A percentile compares a stretch with the other conserved stretches of the same genome.
phyloP scores from a whole-genome alignment of 1,284 basidiomycete species.

The Termitomyces sp. region DNA sequence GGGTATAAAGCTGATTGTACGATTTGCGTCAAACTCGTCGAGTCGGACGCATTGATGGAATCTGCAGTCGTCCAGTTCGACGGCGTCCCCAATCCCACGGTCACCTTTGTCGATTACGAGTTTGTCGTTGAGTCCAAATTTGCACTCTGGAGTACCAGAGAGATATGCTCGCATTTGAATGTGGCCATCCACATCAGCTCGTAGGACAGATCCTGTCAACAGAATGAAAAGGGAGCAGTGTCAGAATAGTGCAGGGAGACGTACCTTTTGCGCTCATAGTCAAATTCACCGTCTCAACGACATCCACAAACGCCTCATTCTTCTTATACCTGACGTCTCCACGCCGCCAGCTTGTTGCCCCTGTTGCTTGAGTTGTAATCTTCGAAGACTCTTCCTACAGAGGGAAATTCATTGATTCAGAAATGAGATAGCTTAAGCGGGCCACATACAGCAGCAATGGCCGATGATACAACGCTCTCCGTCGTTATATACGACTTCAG shows the following conservation, averaged over 20 bases:
- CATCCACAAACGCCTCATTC: conserved; percentile 68
- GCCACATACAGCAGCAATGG: conserved; percentile 67
- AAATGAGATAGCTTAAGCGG: not conserved
- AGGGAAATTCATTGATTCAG: not conserved
- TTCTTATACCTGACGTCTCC: conserved; percentile 94
- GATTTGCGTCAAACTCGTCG: conserved; percentile 88
- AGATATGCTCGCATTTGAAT: conserved; percentile 98
- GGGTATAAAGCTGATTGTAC: conserved; percentile 95
- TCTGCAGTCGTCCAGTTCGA: conserved; percentile 95
- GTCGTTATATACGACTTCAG: conserved; percentile 98
- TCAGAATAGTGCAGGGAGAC: conserved; percentile 14
- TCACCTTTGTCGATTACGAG: conserved; percentile 91
- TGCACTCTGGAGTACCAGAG: conserved; percentile 94
- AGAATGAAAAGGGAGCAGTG: not conserved
- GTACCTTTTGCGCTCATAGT: conserved; percentile 94
- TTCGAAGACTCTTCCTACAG: conserved; percentile 90
- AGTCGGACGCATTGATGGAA: conserved; percentile 98
- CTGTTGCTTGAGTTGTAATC: conserved; percentile 90
- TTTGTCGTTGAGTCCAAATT: conserved; percentile 98
- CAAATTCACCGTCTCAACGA: conserved; percentile 88
- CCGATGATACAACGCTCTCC: conserved; percentile 87
- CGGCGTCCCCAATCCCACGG: conserved; percentile 66
- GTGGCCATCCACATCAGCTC: conserved; percentile 98
- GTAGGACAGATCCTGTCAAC: conserved; percentile 72
- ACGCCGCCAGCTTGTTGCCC: conserved; percentile 87